These are phyloP conservation scores for Clonostachys rosea DNA, from an alignment of 2,329 filamentous ascomycete species.

Conservation along the genomic window DNA sequence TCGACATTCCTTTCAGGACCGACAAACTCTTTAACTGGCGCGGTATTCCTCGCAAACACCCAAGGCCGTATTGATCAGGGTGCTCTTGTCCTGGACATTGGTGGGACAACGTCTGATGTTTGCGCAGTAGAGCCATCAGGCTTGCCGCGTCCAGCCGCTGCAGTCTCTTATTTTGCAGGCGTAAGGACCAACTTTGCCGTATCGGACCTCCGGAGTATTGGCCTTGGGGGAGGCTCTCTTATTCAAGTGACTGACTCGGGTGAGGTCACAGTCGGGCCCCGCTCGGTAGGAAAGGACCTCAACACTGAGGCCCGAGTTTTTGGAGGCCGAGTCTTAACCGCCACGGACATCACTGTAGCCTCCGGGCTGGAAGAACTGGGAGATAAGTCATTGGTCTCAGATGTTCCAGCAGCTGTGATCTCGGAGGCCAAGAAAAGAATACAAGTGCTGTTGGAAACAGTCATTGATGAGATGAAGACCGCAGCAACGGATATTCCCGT, in stretches of 20 bases:
- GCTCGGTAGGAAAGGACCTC: slow-evolving; percentile 48
- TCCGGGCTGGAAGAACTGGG: slow-evolving; percentile 22
- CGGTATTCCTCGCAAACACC: slow-evolving; percentile 45
- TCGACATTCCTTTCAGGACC: slow-evolving; percentile 48
- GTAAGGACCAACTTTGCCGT: slow-evolving; percentile 55
- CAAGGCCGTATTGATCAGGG: slow-evolving; percentile 11
- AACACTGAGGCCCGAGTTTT: slow-evolving; percentile 42
- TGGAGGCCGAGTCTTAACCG: slow-evolving; percentile 46
- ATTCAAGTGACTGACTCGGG: slow-evolving; percentile 17
- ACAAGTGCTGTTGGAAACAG: slow-evolving; percentile 39
- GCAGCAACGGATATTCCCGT: slow-evolving; percentile 45
- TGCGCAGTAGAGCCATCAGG: slow-evolving; percentile 52
- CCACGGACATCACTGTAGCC: slow-evolving; percentile 45
- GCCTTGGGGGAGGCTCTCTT: slow-evolving; percentile 47
- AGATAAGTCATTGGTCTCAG: slow-evolving; percentile 15
- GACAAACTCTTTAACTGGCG: slow-evolving; percentile 48
- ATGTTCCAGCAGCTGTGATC: slow-evolving; percentile 12
- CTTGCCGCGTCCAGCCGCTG: slow-evolving; percentile 54
- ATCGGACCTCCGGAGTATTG: slow-evolving; percentile 51
- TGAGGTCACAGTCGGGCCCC: slow-evolving; percentile 44
- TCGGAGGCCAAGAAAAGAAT: slow-evolving; percentile 23
- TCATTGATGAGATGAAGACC: slow-evolving; percentile 52
- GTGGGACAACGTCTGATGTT: slow-evolving; percentile 58
- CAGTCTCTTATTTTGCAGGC: slow-evolving; percentile 52
- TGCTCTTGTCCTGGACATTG: slow-evolving; percentile 46